phyloP scores from a whole-genome alignment of 2,329 filamentous ascomycete species.

The Tympanopsis confertula region DNA sequence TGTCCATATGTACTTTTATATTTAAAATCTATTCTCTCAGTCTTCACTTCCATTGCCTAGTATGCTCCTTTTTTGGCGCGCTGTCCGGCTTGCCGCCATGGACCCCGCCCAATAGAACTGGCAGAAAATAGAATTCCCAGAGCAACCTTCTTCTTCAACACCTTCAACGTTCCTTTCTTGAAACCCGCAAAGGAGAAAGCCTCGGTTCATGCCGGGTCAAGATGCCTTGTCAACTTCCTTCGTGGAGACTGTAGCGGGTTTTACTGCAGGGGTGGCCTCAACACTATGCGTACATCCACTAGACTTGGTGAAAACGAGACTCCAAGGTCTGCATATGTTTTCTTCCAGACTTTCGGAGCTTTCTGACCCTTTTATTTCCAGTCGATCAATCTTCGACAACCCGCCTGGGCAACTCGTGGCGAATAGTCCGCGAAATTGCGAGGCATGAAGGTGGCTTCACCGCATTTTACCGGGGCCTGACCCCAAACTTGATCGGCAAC shows the following conservation, averaged over 20 bases:
- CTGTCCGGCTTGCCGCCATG: too few relatives aligned
- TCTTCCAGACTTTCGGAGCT: too few relatives aligned
- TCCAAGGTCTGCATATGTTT: slow-evolving; percentile 41
- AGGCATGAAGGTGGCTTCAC: slow-evolving; percentile 42
- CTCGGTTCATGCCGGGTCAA: slow-evolving; percentile 2
- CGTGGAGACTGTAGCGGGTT: slow-evolving; percentile 79
- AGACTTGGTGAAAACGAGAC: slow-evolving; percentile 89
- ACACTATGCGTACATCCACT: slow-evolving; percentile 84
- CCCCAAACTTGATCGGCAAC: slow-evolving; percentile 84
- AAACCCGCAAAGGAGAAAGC: too few relatives aligned
- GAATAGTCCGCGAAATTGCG: slow-evolving; percentile 29
- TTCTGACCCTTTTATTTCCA: too few relatives aligned
- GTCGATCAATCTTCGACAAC: background rate
- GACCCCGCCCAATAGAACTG: too few relatives aligned
- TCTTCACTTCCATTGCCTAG: too few relatives aligned
- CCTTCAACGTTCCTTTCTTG: too few relatives aligned
- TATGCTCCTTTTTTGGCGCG: too few relatives aligned
- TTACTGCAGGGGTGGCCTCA: slow-evolving; percentile 76
- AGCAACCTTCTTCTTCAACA: too few relatives aligned
- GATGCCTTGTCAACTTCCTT: slow-evolving; percentile 34
- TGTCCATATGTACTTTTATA: too few relatives aligned
- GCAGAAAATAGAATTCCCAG: too few relatives aligned
- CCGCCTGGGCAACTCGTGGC: background rate
- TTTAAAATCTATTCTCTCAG: too few relatives aligned
- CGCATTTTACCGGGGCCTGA: slow-evolving; percentile 78